Base-by-base conservation (phyloP, 495 filamentous ascomycete genomes). In the Hyaloscypha finlandica region DNA sequence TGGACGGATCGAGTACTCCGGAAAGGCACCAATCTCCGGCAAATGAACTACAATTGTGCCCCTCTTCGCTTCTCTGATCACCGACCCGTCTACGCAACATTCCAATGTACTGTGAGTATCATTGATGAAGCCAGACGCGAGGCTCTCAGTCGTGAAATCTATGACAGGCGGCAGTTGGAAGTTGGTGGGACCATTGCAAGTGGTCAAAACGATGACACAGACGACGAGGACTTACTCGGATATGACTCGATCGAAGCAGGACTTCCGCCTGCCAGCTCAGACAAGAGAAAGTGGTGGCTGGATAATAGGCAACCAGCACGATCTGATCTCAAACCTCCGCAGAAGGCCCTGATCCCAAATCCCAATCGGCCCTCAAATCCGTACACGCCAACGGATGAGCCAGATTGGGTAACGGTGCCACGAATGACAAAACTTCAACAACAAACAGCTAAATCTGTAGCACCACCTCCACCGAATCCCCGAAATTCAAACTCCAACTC, bases 1-100 rank as follows among this genome's bases (percentile, higher is more conserved):
- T 99, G 95, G 95, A 97, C 93, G 73, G 95, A 99, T 77, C 90
- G 95, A 42, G 86, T 99, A 16, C 78, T 99, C 14, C 87, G 91
- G 64, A 95, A 91, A 83, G 96, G 96, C 30, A 81, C 83, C 51
- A 92, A 90, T 67, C 82, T 98, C 6, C 88, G 88, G 8, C 96
- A 98, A 76, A 83, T 89, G 22, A 83, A 88, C 31, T 99, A 99
- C 75, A 83, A 88, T 67, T 85, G 84, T 60, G 92, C 91, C 9
- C 85, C 91, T 35, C 79, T 99, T 12, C 84, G 84, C 8, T 93
- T 97, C 74, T 99, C 95, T 0, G 95, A 98, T 72, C 95, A 99
- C 74, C 86, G 94, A 6, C 95, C 95, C 22, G 94, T 99, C 4
- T 97, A 88, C 78, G 93, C 92, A 16, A 86, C 84, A 1, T 99